phyloP scores from a whole-genome alignment of 2,329 filamentous ascomycete genomes.

The Pseudogymnoascus sp. region DNA sequence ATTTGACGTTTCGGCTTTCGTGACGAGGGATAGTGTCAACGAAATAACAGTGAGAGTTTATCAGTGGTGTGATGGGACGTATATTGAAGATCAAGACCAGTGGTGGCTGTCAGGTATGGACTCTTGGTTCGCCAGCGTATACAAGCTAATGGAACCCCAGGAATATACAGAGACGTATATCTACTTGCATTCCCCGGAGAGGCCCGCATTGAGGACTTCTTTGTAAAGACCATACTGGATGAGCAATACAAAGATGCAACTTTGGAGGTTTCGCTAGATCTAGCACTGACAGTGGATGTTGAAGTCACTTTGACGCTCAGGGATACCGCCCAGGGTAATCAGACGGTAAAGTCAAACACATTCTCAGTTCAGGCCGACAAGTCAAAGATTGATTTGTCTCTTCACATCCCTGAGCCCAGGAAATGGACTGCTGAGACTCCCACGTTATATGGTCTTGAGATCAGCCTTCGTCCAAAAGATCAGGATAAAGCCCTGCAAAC shows the following conservation, averaged over 20 bases:
- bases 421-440: slow-evolving; percentile 65
- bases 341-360: slow-evolving; percentile 2
- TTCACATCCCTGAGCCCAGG: slow-evolving; percentile 41
- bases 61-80: slow-evolving; percentile 61
- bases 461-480: slow-evolving; percentile 36
- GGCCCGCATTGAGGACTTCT: slow-evolving; percentile 49
- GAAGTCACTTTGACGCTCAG: slow-evolving; percentile 14
- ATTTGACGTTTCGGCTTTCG: slow-evolving; percentile 53
- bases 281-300: slow-evolving; percentile 38
- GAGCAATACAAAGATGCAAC: slow-evolving; percentile 41
- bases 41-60: slow-evolving; percentile 58
- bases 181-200: slow-evolving; percentile 48
- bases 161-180: slow-evolving; percentile 60
- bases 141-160: slow-evolving; percentile 21
- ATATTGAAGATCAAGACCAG: slow-evolving; percentile 63
- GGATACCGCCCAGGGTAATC: slow-evolving; percentile 18
- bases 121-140: neutral
- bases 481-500: slow-evolving; percentile 20
- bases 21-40: slow-evolving; percentile 43
- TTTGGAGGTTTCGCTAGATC: slow-evolving; percentile 35
- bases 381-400: neutral
- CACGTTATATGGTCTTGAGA: slow-evolving; percentile 48
- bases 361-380: neutral
- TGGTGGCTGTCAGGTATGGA: slow-evolving; percentile 55
- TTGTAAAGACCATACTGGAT: slow-evolving; percentile 48